These are phyloP conservation scores for Phytophthora pinifolia DNA, from an alignment of 352 stramenopile species.

Conservation along the genomic window DNA sequence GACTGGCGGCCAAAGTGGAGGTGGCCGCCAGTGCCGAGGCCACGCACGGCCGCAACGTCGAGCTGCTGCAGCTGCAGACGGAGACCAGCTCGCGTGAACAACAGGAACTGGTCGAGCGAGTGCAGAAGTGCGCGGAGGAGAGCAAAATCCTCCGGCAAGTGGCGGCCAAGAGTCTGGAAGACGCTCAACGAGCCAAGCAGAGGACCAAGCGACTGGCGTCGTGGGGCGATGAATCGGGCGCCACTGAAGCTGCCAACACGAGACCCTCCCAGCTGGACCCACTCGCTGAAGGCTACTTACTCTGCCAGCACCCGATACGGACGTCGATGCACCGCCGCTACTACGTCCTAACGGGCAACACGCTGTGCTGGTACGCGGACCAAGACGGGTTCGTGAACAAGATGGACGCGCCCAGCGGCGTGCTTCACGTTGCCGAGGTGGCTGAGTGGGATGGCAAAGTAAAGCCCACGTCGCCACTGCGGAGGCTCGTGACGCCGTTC, in stretches of 20 bases:
- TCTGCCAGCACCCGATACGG: constrained; percentile 63
- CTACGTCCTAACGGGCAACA: constrained; percentile 79
- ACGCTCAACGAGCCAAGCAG: constrained; percentile 63
- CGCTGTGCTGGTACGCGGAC: constrained; percentile 80
- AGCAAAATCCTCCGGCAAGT: constrained; percentile 43
- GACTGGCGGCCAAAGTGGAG: constrained; percentile 59
- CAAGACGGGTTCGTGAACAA: constrained; percentile 57
- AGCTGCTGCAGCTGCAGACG: constrained; percentile 26
- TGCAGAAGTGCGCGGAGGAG: constrained; percentile 38
- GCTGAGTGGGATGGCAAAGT: constrained; percentile 69
- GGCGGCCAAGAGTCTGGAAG: constrained; percentile 47
- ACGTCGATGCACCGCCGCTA: constrained; percentile 74
- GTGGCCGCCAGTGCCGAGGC: constrained; percentile 51
- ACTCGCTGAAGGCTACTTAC: constrained; percentile 68
- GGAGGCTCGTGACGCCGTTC: constrained; percentile 24
- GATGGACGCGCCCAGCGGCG: constrained; percentile 49
- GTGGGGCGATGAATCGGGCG: constrained; percentile 38
- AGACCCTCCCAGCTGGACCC: constrained; percentile 63
- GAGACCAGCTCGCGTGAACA: constrained; percentile 24
- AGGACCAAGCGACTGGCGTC: constrained; percentile 49
- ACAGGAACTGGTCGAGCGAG: constrained; percentile 26
- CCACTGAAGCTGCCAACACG: constrained; percentile 6
- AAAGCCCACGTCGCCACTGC: constrained; percentile 24
- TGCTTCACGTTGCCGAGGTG: constrained; percentile 66
- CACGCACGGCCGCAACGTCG: constrained; percentile 37